These are phyloP conservation scores for Lactarius pseudohatsudake DNA, from an alignment of 768 basidiomycete genomes.

Conservation along the genomic window DNA sequence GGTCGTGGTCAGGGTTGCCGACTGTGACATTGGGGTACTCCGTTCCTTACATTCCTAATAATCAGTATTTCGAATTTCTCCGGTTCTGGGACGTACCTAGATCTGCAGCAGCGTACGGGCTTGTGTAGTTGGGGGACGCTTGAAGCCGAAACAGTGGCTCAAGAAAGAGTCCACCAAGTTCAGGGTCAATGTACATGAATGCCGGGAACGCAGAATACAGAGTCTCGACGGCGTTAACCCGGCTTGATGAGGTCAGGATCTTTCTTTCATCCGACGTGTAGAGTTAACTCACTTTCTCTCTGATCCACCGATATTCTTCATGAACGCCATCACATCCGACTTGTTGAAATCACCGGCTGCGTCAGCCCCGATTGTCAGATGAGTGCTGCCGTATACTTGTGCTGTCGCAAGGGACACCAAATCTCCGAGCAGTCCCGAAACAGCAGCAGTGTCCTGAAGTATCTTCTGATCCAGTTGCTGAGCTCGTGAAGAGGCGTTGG, in stretches of 20 bases:
- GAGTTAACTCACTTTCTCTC: neutral
- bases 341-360: constrained; percentile 50
- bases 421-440: constrained; percentile 51
- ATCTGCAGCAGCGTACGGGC: constrained; percentile 26
- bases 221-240: constrained; percentile 54
- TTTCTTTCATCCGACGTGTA: neutral
- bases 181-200: constrained; percentile 54
- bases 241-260: constrained; percentile 7
- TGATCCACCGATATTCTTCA: constrained; percentile 36
- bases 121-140: constrained; percentile 19
- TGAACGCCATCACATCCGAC: constrained; percentile 51
- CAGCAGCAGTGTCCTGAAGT: constrained; percentile 45
- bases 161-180: constrained; percentile 39
- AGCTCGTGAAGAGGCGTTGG: constrained; percentile 45
- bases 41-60: neutral
- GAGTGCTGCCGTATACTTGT: too few relatives aligned
- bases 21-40: constrained; percentile 8
- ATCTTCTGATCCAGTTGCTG: constrained; percentile 48
- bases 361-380: too few relatives aligned
- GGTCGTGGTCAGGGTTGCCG: neutral
- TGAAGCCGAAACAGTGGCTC: constrained; percentile 32
- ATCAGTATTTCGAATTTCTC: neutral
- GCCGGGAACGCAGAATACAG: constrained; percentile 51
- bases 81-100: constrained; percentile 23
- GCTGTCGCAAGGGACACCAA: constrained; percentile 50